Conservation (phyloP, 306 rosid species). For the Ammopiptanthus mongolicus region DNA sequence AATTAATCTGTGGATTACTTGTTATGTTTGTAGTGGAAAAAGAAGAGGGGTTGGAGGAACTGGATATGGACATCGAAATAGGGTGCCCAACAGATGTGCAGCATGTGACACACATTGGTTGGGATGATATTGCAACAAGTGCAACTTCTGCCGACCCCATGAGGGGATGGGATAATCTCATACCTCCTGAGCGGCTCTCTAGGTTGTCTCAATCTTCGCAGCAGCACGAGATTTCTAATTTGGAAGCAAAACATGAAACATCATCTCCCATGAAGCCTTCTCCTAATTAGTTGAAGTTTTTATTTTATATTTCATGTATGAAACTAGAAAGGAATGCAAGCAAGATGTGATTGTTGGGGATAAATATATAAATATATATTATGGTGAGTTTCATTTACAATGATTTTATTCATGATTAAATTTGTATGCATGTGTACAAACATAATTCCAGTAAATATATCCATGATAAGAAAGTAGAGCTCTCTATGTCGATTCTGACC, state of each 20-base stretch:
- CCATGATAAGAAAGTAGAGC: too few relatives aligned
- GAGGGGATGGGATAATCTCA: constrained; percentile 53
- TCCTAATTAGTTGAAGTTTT: neutral
- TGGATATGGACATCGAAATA: constrained; percentile 73
- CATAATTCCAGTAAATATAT: neutral
- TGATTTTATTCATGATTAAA: neutral
- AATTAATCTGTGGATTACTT: neutral
- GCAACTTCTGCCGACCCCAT: constrained; percentile 25
- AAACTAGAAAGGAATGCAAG: neutral
- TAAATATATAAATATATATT: neutral
- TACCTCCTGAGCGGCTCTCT: constrained; percentile 43
- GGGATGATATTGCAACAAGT: constrained; percentile 45
- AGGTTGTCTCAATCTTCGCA: constrained; percentile 39
- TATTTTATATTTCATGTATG: neutral
- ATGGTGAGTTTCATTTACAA: neutral
- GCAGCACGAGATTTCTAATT: constrained; percentile 21
- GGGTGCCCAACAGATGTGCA: constrained; percentile 92
- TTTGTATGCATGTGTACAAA: constrained; percentile 27
- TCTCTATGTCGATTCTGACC: too few relatives aligned
- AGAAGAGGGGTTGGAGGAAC: constrained; percentile 51
- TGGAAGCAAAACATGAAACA: constrained; percentile 19
- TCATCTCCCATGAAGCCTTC: constrained; percentile 10
- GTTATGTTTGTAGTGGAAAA: constrained; percentile 44
- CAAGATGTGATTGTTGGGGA: neutral
- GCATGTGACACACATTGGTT: constrained; percentile 96